Evolutionary conservation across 2,329 filamentous ascomycete species (phyloP), one percentile per base, ranked within the genome.

Genomic region (Colletotrichum sp.): DNA sequence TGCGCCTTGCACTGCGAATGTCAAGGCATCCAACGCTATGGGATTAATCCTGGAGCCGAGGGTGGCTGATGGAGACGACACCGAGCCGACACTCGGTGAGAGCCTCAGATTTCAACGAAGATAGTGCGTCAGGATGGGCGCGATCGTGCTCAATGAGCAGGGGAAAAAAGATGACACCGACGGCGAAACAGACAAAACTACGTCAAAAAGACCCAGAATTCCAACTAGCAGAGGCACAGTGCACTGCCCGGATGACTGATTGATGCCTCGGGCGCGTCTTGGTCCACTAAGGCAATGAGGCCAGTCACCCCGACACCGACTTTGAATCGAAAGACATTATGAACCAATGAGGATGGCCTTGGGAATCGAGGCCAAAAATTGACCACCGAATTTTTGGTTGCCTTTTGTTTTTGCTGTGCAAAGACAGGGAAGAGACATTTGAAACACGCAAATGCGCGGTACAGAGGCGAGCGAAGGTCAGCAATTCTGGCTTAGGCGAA

Each of bases 101-200:
- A 52, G 44, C 44, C 2, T 52, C 44, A 52, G 0, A 52, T 52
- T 52, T 0, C 44, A 3, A 12, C 44, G 0, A 49, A 5, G 44
- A 1, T 2, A 0, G 0, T 21, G 10, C 1, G 44, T 3, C n/a
- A 21, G 44, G n/a, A 52, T 30, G 55, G 21, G 24, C 55, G 1
- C 24, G 13, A 59, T 59, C 26, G 4, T 2, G 55, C 2, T 59
- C n/a, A 18, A 57, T 57, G 52, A 26, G 1, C n/a, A 24, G 49
- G 32, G 62, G 10, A 28, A 39, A 21, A 63, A 21, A 32, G n/a
- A 21, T 36, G 32, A 24, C 34, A 8, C 21, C n/a, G 62, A n/a
- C 28, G 0, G 0, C 0, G 1, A 64, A 39, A 24, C 62, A 2
- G 15, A 64, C 8, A 15, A 44, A 44, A 1, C 34, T 28, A 24